These are phyloP conservation scores for Penicillium sp. DNA, from an alignment of 2,329 filamentous ascomycete genomes.

Conservation along the genomic window DNA sequence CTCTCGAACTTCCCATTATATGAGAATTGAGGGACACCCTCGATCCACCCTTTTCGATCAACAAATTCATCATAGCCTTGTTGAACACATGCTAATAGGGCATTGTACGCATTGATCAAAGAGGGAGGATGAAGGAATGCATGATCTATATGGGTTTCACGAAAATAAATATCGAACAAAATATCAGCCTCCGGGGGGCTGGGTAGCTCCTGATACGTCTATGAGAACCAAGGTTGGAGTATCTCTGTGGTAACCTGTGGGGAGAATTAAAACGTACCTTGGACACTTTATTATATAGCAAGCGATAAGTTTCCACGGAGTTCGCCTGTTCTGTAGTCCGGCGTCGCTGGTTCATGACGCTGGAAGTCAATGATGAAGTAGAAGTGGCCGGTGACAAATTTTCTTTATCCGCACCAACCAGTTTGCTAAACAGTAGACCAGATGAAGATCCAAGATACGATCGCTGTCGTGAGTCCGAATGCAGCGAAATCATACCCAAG, in stretches of 20 bases:
- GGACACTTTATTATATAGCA: neutral
- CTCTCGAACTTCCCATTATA: constrained; percentile 24
- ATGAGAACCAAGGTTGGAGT: neutral
- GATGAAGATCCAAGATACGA: constrained; percentile 39
- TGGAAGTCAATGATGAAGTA: neutral
- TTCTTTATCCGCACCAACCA: constrained; percentile 19
- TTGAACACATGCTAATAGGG: constrained; percentile 21
- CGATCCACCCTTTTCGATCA: constrained; percentile 24
- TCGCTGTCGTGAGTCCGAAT: constrained; percentile 35
- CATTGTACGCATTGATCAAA: constrained; percentile 23
- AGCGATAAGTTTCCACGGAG: neutral
- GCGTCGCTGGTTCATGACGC: too few species aligned
- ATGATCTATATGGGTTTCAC: constrained; percentile 27
- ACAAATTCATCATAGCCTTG: constrained; percentile 14
- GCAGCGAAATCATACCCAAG: constrained; percentile 35
- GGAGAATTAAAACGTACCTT: neutral
- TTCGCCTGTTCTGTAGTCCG: neutral
- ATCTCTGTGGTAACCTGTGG: too few species aligned
- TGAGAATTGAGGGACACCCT: constrained; percentile 18
- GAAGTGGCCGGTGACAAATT: neutral
- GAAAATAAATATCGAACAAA: constrained; percentile 24
- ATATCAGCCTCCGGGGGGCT: constrained; percentile 22
- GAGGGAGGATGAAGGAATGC: constrained; percentile 27
- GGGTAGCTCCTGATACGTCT: constrained; percentile 22
- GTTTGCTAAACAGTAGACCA: constrained; percentile 31